Percentiles rank a stretch among this genome's conserved stretches.
These are phyloP conservation scores for Picea abies DNA, from an alignment of 83 land plant genomes.

Conservation along the genomic window DNA sequence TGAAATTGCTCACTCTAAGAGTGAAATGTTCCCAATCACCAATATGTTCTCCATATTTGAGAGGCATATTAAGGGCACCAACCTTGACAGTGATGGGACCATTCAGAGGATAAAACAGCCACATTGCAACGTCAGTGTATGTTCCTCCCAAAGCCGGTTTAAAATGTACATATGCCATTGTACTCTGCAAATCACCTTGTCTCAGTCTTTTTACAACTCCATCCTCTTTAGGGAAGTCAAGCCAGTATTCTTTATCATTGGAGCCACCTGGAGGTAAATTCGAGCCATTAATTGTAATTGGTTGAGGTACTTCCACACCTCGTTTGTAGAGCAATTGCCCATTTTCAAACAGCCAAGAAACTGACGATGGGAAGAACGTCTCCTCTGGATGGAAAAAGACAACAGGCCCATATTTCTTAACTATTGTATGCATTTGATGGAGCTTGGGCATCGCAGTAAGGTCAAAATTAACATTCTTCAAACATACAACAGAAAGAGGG, in stretches of 20 bases:
- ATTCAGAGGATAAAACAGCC: constrained; percentile 80
- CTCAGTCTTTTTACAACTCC: constrained; percentile 35
- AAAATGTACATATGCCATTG: constrained; percentile 44
- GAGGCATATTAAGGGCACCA: constrained; percentile 34
- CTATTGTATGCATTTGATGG: constrained; percentile 35
- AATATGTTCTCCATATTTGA: constrained; percentile 67
- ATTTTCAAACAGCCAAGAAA: constrained; percentile 60
- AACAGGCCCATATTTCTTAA: constrained; percentile 46
- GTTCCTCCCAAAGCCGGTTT: constrained; percentile 61
- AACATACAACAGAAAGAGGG: constrained; percentile 18
- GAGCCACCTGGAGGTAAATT: constrained; percentile 64
- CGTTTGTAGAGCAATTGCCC: constrained; percentile 54
- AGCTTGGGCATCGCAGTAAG: constrained; percentile 51
- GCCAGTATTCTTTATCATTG: constrained; percentile 67
- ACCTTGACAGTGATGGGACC: constrained; percentile 68
- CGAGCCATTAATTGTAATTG: constrained; percentile 38
- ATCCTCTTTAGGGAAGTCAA: constrained; percentile 52
- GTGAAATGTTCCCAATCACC: constrained; percentile 88
- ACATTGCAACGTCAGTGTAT: constrained; percentile 53
- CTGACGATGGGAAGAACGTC: constrained; percentile 57
- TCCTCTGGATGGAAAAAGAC: constrained; percentile 73
- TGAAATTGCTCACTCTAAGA: constrained; percentile 62
- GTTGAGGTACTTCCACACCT: constrained; percentile 27
- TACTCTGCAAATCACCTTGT: constrained; percentile 41
- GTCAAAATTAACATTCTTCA: constrained; percentile 32